Evolutionary conservation across 805 yeast species (phyloP).

Genomic region (Hanseniaspora clermontiae): DNA sequence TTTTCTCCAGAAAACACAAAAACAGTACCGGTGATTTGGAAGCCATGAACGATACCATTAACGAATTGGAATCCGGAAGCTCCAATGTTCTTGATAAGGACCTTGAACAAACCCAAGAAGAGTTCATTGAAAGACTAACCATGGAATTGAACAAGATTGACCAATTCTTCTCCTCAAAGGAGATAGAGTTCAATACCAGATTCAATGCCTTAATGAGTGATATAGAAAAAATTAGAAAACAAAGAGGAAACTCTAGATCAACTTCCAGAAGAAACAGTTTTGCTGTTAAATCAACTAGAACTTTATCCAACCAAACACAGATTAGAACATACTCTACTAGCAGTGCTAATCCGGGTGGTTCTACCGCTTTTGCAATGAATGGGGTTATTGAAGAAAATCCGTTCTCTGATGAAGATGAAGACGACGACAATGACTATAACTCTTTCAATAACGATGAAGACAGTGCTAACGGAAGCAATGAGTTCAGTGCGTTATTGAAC

Average conservation of each 20-base stretch:
- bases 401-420: conserved; percentile 15
- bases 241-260: conserved; percentile 3
- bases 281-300: conserved; percentile 1
- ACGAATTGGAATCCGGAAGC: background rate
- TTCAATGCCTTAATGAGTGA: conserved; percentile 38
- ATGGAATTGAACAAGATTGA: conserved; percentile 43
- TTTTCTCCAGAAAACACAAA: background rate
- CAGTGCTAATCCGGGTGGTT: conserved; percentile 13
- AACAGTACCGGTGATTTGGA: background rate
- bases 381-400: conserved; percentile 12
- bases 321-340: conserved; percentile 1
- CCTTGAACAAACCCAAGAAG: conserved; percentile 27
- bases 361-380: conserved; percentile 19
- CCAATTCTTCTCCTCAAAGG: conserved; percentile 37
- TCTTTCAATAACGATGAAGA: background rate
- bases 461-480: background rate
- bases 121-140: conserved; percentile 36
- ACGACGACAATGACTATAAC: conserved; percentile 11
- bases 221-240: conserved; percentile 29
- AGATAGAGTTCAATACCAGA: conserved; percentile 34
- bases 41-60: background rate
- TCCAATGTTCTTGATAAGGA: background rate
- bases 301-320: conserved; percentile 7
- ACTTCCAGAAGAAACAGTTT: background rate
- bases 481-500: conserved; percentile 38